A percentile compares a stretch with the other conserved stretches of the same genome.
phyloP scores from a whole-genome alignment of 2,329 filamentous ascomycete genomes.

The Scedosporium boydii region DNA sequence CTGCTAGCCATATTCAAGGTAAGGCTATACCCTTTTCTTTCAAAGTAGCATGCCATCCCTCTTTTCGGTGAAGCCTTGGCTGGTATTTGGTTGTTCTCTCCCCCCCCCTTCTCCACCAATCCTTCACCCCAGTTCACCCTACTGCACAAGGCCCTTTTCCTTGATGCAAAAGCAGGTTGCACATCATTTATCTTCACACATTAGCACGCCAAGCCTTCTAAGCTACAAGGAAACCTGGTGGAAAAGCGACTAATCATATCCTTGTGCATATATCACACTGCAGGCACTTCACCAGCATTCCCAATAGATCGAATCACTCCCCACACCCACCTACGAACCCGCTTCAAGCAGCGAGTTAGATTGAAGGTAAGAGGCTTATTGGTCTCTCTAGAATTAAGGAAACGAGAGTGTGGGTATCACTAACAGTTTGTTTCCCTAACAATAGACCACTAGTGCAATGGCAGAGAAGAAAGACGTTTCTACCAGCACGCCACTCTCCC shows the following conservation, averaged over 20 bases:
- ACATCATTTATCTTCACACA: not conserved
- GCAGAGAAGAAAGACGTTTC: not conserved
- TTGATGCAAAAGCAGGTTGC: not conserved
- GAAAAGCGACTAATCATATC: not conserved
- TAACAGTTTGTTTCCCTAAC: not conserved
- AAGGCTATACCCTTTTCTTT: not conserved
- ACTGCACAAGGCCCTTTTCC: not conserved
- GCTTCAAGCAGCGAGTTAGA: not conserved
- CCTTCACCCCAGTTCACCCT: not conserved
- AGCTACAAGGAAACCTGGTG: not conserved
- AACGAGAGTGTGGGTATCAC: not conserved
- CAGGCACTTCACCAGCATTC: not conserved
- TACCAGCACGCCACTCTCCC: slow-evolving; percentile 8
- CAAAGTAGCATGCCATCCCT: not conserved
- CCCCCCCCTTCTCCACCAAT: not conserved
- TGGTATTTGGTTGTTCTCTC: not conserved
- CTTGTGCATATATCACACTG: not conserved
- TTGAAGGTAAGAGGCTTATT: not conserved
- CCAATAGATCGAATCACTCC: not conserved
- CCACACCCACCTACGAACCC: not conserved
- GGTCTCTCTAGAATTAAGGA: not conserved
- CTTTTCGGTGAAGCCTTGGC: not conserved
- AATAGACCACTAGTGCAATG: not conserved
- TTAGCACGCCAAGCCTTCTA: not conserved
- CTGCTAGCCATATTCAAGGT: not conserved